Evolutionary conservation across 2,329 filamentous ascomycete genomes (phyloP).

Genomic region (Verticillium nubilum): DNA sequence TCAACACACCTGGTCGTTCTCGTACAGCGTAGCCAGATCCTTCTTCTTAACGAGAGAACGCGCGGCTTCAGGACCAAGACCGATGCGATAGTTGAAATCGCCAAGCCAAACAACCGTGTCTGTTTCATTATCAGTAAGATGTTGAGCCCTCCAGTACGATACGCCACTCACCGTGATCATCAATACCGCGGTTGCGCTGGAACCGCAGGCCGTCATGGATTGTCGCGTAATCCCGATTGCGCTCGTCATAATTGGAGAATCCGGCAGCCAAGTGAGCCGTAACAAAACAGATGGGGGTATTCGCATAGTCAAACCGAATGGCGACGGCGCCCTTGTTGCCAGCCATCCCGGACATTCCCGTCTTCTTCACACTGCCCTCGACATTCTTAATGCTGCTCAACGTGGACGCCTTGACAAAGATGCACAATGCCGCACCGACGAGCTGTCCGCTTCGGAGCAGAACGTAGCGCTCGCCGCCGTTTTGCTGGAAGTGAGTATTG

Average conservation of each 20-base stretch:
- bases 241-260: conserved; percentile 93
- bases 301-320: conserved; percentile 91
- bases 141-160: not conserved
- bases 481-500: conserved; percentile 62
- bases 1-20: conserved; percentile 72
- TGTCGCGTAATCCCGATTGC: conserved; percentile 87
- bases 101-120: conserved; percentile 87
- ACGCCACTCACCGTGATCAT: conserved; percentile 65
- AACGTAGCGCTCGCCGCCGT: conserved; percentile 75
- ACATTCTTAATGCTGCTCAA: conserved; percentile 89
- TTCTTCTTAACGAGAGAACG: conserved; percentile 66
- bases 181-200: conserved; percentile 83
- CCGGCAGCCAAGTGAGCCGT: conserved; percentile 95
- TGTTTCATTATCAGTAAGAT: conserved; percentile 13
- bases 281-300: conserved; percentile 88
- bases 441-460: conserved; percentile 87
- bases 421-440: conserved; percentile 85
- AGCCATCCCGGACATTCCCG: conserved; percentile 90
- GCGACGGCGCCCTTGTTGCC: conserved; percentile 98
- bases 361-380: conserved; percentile 91
- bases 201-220: conserved; percentile 86
- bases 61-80: conserved; percentile 71
- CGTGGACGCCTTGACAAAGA: conserved; percentile 78
- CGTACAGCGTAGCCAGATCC: conserved; percentile 75
- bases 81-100: conserved; percentile 98